phyloP scores from a whole-genome alignment of 768 basidiomycete genomes.

The Lactarius evosmus region DNA sequence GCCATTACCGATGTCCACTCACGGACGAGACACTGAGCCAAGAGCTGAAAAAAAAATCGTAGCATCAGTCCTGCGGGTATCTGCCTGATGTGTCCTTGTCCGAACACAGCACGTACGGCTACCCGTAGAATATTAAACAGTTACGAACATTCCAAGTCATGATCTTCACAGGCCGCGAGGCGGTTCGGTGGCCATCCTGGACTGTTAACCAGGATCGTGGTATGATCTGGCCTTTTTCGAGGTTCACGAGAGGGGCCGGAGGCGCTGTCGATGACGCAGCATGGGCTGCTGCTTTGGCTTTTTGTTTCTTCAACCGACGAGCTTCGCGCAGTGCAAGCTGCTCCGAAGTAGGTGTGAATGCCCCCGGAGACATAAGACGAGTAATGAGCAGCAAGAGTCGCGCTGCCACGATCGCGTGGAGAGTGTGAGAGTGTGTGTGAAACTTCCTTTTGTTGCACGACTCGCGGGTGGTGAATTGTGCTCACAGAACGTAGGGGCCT shows the following conservation, averaged over 20 bases:
- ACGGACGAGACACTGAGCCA: constrained; percentile 81
- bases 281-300: constrained; percentile 32
- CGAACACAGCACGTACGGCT: constrained; percentile 21
- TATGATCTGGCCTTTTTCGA: constrained; percentile 32
- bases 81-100: background rate
- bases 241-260: constrained; percentile 18
- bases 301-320: constrained; percentile 43
- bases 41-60: constrained; percentile 44
- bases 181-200: constrained; percentile 1
- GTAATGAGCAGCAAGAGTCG: background rate
- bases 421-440: background rate
- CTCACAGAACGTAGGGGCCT: background rate
- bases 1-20: constrained; percentile 36
- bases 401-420: background rate
- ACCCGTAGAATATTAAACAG: constrained; percentile 16
- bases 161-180: constrained; percentile 43
- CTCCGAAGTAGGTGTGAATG: constrained; percentile 46
- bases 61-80: constrained; percentile 7
- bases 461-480: background rate
- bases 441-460: no score
- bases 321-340: constrained; percentile 54
- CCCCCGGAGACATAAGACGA: constrained; percentile 19
- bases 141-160: constrained; percentile 82
- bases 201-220: constrained; percentile 40
- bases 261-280: constrained; percentile 23